A percentile compares a stretch with the other conserved stretches of the same genome.
These are phyloP conservation scores for Aureobasidium sp. DNA, from an alignment of 2,329 filamentous ascomycete species.

Conservation along the genomic window DNA sequence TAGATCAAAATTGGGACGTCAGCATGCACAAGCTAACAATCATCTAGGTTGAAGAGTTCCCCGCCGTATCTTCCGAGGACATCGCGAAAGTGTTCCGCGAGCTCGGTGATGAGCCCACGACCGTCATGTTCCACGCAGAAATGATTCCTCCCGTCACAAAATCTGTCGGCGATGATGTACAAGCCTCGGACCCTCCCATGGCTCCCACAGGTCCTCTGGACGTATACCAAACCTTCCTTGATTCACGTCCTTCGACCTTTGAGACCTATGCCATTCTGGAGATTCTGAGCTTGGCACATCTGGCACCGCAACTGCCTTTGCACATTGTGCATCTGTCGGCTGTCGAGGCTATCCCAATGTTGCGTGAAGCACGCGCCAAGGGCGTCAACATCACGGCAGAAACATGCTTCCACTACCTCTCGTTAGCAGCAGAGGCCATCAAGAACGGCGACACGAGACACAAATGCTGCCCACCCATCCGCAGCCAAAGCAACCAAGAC, in stretches of 20 bases:
- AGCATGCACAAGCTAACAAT: slow-evolving; percentile 19
- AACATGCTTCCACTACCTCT: slow-evolving; percentile 93
- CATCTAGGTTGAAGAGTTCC: slow-evolving; percentile 82
- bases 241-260: slow-evolving; percentile 80
- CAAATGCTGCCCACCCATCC: slow-evolving; percentile 93
- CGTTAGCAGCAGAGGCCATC: slow-evolving; percentile 74
- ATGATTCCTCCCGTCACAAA: slow-evolving; percentile 86
- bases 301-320: slow-evolving; percentile 74
- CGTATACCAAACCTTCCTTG: slow-evolving; percentile 82
- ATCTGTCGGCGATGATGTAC: slow-evolving; percentile 71
- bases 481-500: slow-evolving; percentile 73
- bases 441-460: slow-evolving; percentile 80
- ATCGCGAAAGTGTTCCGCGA: slow-evolving; percentile 73
- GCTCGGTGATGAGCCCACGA: slow-evolving; percentile 74
- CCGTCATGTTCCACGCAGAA: slow-evolving; percentile 98
- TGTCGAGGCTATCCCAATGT: slow-evolving; percentile 42
- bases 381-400: slow-evolving; percentile 87
- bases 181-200: slow-evolving; percentile 58
- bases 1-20: not conserved
- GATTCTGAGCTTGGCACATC: slow-evolving; percentile 71
- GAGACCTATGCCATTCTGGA: slow-evolving; percentile 87
- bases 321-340: slow-evolving; percentile 88
- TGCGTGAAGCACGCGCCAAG: slow-evolving; percentile 57
- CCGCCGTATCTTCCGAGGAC: slow-evolving; percentile 74
- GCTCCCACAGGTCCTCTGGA: slow-evolving; percentile 65